phyloP scores from a whole-genome alignment of 805 yeast genomes.

The Saccharomycopsis capsularis region DNA sequence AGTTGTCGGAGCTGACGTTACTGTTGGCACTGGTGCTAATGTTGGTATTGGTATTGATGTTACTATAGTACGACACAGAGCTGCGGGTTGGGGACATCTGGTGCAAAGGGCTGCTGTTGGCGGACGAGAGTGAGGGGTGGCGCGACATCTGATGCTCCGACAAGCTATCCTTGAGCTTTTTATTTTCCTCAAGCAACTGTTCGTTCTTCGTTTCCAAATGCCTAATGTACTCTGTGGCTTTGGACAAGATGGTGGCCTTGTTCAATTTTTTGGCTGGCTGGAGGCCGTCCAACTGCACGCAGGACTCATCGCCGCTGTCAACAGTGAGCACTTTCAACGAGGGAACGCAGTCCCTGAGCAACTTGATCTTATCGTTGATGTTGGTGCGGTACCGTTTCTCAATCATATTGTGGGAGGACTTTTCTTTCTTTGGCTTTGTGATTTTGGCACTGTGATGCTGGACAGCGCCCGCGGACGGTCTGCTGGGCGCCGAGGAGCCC shows the following conservation, averaged over 20 bases:
- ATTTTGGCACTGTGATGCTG: not conserved
- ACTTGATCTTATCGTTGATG: constrained; percentile 59
- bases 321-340: constrained; percentile 44
- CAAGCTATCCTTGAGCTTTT: constrained; percentile 16
- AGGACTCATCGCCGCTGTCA: constrained; percentile 48
- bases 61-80: not conserved
- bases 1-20: not conserved
- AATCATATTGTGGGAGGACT: constrained; percentile 61
- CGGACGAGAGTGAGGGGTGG: constrained; percentile 25
- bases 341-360: constrained; percentile 61
- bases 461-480: not conserved
- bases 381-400: constrained; percentile 68
- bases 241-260: constrained; percentile 68
- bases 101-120: constrained; percentile 23
- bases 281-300: constrained; percentile 60
- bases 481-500: not conserved
- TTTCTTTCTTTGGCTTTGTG: constrained; percentile 37
- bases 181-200: constrained; percentile 36
- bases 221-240: constrained; percentile 71
- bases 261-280: constrained; percentile 71
- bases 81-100: constrained; percentile 15
- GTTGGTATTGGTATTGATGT: constrained; percentile 1
- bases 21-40: constrained; percentile 17
- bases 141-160: constrained; percentile 24
- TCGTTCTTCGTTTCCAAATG: constrained; percentile 63